Base-by-base conservation (phyloP, 78 protist species). In the Guillardia theta region DNA sequence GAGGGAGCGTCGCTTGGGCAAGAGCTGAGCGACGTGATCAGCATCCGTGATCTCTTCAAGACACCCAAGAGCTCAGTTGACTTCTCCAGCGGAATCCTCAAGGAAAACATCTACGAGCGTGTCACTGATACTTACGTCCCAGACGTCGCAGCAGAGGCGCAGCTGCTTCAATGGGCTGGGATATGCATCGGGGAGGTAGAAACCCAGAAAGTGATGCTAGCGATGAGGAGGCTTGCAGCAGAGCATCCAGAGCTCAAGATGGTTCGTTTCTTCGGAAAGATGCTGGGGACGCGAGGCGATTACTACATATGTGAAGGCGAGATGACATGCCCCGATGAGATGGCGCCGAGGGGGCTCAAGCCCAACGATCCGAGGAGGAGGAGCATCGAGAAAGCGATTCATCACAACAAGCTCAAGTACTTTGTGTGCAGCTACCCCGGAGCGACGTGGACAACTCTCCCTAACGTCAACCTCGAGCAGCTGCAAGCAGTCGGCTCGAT, bases 381-480 rank as follows among this genome's bases (percentile, higher is more conserved):
- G 44, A 64, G 30, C 19, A 10, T 64, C 41, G 80, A 64, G 80
- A 64, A 77, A 46, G 88, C 19, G 45, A 8, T 78, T 8, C 88
- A 78, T 22, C 88, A 78, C 43, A 78, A 78, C 90, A 80, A 43
- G 50, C 21, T 80, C 48, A 80, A 80, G 48, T 80, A 80, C 90
- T 80, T 45, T 48, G 90, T 80, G 48, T 43, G 53, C 90, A 0
- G 33, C 12, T 80, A 80, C 48, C 90, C 53, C 4, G 93, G 93
- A 6, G 93, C 70, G 18, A 12, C 8, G 44, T 88, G 93, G 93
- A 48, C 64, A 12, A 45, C 39, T 0, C 95, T 96, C 8, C 96
- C 96, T 3, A 76, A 94, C 47, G 97, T 94, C 45, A 88, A 80
- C 10, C 93, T 88, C 0, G 43, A 64, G 36, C 96, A 96, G 77